Percentiles rank a stretch among this genome's conserved stretches.
These are phyloP conservation scores for Phalaenopsis equestris DNA, from an alignment of 106 monocot genomes.

Conservation along the genomic window DNA sequence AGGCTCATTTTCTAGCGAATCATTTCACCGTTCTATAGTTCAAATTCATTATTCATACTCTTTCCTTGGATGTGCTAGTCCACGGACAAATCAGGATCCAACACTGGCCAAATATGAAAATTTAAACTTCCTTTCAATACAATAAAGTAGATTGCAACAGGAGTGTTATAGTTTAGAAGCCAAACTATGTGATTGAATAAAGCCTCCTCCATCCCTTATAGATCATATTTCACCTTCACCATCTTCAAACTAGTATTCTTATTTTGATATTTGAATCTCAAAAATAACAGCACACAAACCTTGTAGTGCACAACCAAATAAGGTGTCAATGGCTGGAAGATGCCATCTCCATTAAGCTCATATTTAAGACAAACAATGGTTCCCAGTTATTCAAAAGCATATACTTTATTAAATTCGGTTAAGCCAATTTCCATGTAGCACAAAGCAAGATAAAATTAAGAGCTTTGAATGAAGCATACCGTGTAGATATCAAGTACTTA, in stretches of 20 bases:
- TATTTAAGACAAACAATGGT: neutral
- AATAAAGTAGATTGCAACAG: neutral
- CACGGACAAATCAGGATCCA: no score
- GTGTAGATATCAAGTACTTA: neutral
- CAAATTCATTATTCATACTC: no score
- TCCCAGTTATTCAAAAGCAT: neutral
- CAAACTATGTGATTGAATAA: neutral
- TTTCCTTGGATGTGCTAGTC: no score
- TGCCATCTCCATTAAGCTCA: neutral
- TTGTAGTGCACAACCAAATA: neutral
- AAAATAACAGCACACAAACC: neutral
- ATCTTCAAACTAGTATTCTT: no score
- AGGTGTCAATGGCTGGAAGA: neutral
- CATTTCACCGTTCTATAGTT: no score
- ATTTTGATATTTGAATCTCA: neutral
- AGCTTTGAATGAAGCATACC: neutral
- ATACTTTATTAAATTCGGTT: neutral
- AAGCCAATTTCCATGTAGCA: neutral
- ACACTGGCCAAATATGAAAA: neutral
- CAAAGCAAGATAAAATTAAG: neutral
- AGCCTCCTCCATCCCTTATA: no score
- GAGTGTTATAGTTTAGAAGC: no score
- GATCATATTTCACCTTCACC: no score
- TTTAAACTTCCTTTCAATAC: neutral
- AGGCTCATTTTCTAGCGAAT: no score